Conservation (phyloP, 1,139 yeast species). For the Candida mesenterica region DNA sequence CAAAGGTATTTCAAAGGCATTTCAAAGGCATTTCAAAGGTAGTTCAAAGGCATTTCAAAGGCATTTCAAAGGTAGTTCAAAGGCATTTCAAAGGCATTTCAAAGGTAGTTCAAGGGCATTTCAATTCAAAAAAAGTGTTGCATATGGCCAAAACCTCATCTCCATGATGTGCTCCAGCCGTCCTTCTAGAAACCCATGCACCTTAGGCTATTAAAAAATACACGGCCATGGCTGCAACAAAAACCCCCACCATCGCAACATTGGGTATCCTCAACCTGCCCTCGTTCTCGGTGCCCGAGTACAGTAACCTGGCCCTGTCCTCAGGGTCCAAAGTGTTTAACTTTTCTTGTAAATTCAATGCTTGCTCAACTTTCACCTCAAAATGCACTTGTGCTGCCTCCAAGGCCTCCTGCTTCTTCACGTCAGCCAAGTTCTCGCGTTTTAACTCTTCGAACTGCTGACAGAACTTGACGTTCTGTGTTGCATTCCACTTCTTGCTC, state of each 20-base stretch:
- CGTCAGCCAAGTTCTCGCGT: constrained; percentile 40
- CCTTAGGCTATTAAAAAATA: constrained; percentile 11
- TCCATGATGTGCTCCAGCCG: not conserved
- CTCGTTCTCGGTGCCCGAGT: constrained; percentile 22
- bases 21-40: too few species aligned
- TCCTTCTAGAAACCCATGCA: too few species aligned
- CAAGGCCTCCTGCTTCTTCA: constrained; percentile 18
- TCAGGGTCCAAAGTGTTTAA: constrained; percentile 41
- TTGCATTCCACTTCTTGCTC: constrained; percentile 66
- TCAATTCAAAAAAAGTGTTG: too few species aligned
- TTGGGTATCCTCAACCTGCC: constrained; percentile 8
- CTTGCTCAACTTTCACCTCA: constrained; percentile 6
- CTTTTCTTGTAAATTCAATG: constrained; percentile 22
- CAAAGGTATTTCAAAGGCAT: too few species aligned
- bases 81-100: too few species aligned
- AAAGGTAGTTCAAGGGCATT: too few species aligned
- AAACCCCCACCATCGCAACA: constrained; percentile 27
- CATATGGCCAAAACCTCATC: not conserved
- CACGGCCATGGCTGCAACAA: constrained; percentile 22
- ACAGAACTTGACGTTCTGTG: constrained; percentile 52
- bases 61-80: too few species aligned
- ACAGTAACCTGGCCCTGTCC: constrained; percentile 40
- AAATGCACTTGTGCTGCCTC: constrained; percentile 7
- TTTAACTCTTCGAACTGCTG: constrained; percentile 69
- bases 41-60: too few species aligned